A percentile compares a stretch with the other conserved stretches of the same genome.
phyloP scores from a whole-genome alignment of 495 filamentous ascomycete genomes.

The Penicillium flavigenum region DNA sequence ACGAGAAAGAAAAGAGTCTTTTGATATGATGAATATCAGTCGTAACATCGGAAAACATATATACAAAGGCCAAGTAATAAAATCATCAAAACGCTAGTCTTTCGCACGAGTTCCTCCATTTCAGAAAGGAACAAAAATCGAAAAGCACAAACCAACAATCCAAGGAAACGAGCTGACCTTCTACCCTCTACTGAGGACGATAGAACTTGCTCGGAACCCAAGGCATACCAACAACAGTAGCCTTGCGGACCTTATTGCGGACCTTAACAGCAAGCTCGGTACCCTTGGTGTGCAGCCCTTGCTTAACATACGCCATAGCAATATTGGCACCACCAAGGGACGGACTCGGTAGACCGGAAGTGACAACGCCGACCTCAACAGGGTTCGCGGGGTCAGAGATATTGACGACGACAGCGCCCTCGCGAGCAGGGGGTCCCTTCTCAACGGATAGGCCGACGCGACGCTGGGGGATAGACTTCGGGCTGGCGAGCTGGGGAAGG shows the following conservation, averaged over 20 bases:
- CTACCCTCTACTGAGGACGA: constrained; percentile 27
- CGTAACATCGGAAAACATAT: constrained; percentile 4
- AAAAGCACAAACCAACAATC: background rate
- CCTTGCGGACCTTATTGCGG: constrained; percentile 76
- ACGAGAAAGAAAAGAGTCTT: background rate
- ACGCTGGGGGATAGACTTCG: constrained; percentile 69
- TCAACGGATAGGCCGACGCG: constrained; percentile 81
- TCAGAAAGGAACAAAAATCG: background rate
- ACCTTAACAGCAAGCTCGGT: constrained; percentile 81
- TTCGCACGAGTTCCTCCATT: background rate
- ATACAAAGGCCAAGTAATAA: constrained; percentile 5
- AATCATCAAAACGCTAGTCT: constrained; percentile 10
- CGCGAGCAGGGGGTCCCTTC: constrained; percentile 80
- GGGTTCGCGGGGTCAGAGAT: constrained; percentile 54
- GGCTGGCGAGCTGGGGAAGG: constrained; percentile 63
- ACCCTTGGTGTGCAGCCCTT: constrained; percentile 79
- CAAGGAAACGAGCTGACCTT: background rate
- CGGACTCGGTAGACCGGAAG: constrained; percentile 86
- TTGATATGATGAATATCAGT: constrained; percentile 8
- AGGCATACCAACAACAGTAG: constrained; percentile 86
- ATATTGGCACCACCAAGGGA: constrained; percentile 82
- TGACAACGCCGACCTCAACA: constrained; percentile 62
- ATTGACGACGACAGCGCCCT: constrained; percentile 78
- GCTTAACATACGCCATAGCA: constrained; percentile 91
- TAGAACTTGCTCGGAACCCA: constrained; percentile 84